Conservation (phyloP, 2,329 filamentous ascomycete genomes). For the Corniculantispora saksenae region DNA sequence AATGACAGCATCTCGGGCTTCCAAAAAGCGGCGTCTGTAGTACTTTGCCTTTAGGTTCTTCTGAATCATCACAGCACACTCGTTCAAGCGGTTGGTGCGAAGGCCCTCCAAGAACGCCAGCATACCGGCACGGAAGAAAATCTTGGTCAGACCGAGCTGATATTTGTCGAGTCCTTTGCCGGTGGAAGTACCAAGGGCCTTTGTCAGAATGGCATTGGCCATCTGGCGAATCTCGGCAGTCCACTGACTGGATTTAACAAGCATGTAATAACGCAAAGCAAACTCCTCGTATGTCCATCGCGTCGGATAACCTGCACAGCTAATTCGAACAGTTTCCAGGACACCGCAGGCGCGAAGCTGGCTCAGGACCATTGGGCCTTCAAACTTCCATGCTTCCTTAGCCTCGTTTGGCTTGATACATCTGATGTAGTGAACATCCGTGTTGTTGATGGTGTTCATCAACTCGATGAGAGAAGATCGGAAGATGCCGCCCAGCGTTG, state of each 20-base stretch:
- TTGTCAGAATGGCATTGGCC: slow-evolving; percentile 87
- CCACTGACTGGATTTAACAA: slow-evolving; percentile 87
- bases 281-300: slow-evolving; percentile 99
- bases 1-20: slow-evolving; percentile 79
- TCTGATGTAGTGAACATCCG: slow-evolving; percentile 97
- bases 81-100: slow-evolving; percentile 84
- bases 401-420: slow-evolving; percentile 99
- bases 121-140: slow-evolving; percentile 99
- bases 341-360: slow-evolving; percentile 98
- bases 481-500: slow-evolving; percentile 97
- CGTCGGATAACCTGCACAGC: slow-evolving; percentile 94
- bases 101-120: slow-evolving; percentile 95
- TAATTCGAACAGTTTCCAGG: slow-evolving; percentile 95
- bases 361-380: slow-evolving; percentile 97
- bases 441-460: slow-evolving; percentile 97
- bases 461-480: slow-evolving; percentile 97
- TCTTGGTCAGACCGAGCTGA: slow-evolving; percentile 95
- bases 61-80: slow-evolving; percentile 95
- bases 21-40: slow-evolving; percentile 87
- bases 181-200: slow-evolving; percentile 78
- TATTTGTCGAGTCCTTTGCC: slow-evolving; percentile 86
- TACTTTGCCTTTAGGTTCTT: slow-evolving; percentile 97
- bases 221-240: slow-evolving; percentile 91
- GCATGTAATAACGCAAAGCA: slow-evolving; percentile 95
- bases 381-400: slow-evolving; percentile 96